Percentiles rank a stretch among this genome's conserved stretches.
Evolutionary conservation across 106 monocot species (phyloP).

Genomic region (Apostasia shenzhenica): DNA sequence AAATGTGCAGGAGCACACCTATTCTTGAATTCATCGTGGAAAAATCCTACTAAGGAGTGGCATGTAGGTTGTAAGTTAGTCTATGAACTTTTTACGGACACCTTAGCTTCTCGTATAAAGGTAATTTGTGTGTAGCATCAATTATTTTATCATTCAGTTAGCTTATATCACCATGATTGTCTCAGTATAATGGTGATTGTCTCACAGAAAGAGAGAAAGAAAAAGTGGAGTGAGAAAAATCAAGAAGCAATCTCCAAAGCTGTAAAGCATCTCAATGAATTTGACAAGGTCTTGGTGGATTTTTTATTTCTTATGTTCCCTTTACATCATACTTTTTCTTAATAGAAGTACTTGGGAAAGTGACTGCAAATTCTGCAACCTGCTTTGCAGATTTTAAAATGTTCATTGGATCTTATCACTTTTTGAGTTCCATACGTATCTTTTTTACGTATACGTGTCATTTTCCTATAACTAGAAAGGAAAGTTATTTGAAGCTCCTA

Average conservation of each 20-base stretch:
- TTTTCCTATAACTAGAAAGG: too few relatives aligned
- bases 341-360: too few relatives aligned
- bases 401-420: too few relatives aligned
- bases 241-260: slow-evolving; percentile 87
- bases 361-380: too few relatives aligned
- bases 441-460: too few relatives aligned
- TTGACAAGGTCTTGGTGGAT: slow-evolving; percentile 59
- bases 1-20: slow-evolving; percentile 44
- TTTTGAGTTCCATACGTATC: too few relatives aligned
- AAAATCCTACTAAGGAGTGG: slow-evolving; percentile 94
- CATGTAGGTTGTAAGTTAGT: slow-evolving; percentile 94
- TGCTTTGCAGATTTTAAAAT: too few relatives aligned
- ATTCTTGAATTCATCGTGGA: slow-evolving; percentile 75
- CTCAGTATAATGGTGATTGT: not conserved
- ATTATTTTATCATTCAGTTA: not conserved
- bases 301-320: not conserved
- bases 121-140: slow-evolving; percentile 25
- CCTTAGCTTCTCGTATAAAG: slow-evolving; percentile 69
- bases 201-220: slow-evolving; percentile 83
- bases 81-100: slow-evolving; percentile 84
- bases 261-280: slow-evolving; percentile 71
- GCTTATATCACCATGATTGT: slow-evolving; percentile 4
- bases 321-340: not conserved
- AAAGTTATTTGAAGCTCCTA: too few relatives aligned
- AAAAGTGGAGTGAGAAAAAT: slow-evolving; percentile 90